Base-by-base conservation (phyloP, 2,329 filamentous ascomycete genomes). In the Aplosporella prunicola region DNA sequence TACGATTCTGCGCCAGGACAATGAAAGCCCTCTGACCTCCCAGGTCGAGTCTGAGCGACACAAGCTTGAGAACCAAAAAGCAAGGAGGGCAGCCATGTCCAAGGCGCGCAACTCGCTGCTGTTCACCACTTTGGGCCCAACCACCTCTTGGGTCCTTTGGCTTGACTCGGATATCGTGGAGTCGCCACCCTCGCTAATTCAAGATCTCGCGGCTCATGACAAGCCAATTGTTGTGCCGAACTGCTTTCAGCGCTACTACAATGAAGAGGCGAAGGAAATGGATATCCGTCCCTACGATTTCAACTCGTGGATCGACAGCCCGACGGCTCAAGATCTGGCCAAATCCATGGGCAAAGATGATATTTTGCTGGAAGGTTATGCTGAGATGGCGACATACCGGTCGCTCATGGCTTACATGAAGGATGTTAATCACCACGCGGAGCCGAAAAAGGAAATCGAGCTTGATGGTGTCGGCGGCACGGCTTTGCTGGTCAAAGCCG, bases 121-220 rank as follows among this genome's bases (percentile, higher is more conserved):
- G 18, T 98, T 96, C 66, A 95, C 91, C 7, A 96, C 89, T 0
- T 68, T 98, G 8, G 88, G 89, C 2, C 88, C 88, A 1, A 74
- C 78, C 9, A 95, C 87, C 0, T 91, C 86, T 0, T 98, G 91
- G 91, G 88, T 98, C 22, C 71, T 98, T 16, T 98, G 91, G 91
- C 71, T 98, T 20, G 91, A 98, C 56, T 74, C 80, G 24, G 91
- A 98, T 58, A 82, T 98, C 45, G 57, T 98, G 48, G 91, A 98
- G 64, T 86, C 85, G 4, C 91, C 89, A 0, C 67, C 77, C 0
- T 73, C 77, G 3, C 67, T 98, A 34, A 93, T 98, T 47, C 86
- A 98, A 58, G 91, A 98, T 55, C 74, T 98, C 14, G 88, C 91
- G 3, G 63, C 69, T 7, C 85, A 93, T 61, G 76, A 96, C 62